Base-by-base conservation (phyloP, 140 eudicot species). In the Ambrosia hybrid region DNA sequence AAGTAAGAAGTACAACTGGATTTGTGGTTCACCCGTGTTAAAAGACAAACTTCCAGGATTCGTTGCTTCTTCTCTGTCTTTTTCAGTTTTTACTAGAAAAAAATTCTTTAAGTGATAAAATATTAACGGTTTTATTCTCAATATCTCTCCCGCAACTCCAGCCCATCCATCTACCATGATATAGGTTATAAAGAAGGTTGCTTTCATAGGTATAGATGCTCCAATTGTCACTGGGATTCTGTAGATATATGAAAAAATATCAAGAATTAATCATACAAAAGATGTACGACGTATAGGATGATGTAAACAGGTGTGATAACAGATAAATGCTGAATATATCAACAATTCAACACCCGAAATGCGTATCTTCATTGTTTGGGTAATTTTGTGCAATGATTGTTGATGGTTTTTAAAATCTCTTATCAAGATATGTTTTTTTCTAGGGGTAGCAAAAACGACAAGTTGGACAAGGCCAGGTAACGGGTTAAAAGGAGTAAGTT, bases 91-190 rank as follows among this genome's bases (percentile, higher is more conserved):
- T 68, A 90, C 97, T 68, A 90, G 53, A 76, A 90, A 83, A 77
- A 87, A 81, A 55, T 83, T 90, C 77, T 85, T 90, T 10, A 90
- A 72, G 73, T 90, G 97, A 63, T 58, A 90, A 57, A 87, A 73
- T 59, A 90, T 80, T 48, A 90, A 43, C 3, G 97, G 97, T 65
- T 88, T 87, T 68, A 90, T 73, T 77, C 95, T 77, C 36, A 90
- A 73, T 70, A 90, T 85, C 83, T 90, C 97, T 15, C 91, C 97
- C 0, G 97, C 97, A 61, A 87, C 81, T 77, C 95, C 97, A 59
- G 97, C 95, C 97, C 97, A 90, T 58, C 96, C 96, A 61, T 90
- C 96, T 12, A 90, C 89, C 96, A 90, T 90, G 65, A 87, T 86
- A 57, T 90, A 90, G n/a, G 96, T 90, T 17, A 90, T 87, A 53